Conservation (phyloP, 2,329 filamentous ascomycete genomes). For the Phoma sp. region DNA sequence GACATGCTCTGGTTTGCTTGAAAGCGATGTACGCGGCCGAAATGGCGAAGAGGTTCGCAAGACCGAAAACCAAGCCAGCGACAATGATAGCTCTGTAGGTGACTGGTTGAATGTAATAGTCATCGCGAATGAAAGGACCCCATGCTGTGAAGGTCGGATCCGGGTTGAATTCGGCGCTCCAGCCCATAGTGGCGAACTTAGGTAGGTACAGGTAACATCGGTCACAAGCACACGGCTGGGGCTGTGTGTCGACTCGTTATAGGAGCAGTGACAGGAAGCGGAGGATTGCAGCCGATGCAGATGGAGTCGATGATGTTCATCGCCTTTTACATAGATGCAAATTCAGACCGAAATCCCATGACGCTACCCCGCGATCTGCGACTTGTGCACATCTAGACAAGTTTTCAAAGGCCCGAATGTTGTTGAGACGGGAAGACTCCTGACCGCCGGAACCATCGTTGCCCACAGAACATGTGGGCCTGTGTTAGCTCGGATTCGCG, state of each 20-base stretch:
- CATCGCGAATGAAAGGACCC: conserved; percentile 35
- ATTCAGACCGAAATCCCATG: background rate
- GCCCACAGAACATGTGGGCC: background rate
- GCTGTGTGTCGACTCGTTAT: too few species aligned
- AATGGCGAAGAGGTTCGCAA: conserved; percentile 30
- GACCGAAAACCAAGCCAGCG: conserved; percentile 27
- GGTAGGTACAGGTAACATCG: background rate
- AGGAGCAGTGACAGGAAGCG: background rate
- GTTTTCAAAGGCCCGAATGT: background rate
- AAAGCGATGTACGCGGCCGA: conserved; percentile 41
- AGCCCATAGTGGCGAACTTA: conserved; percentile 6
- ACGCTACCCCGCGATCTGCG: conserved; percentile 10
- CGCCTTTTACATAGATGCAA: background rate
- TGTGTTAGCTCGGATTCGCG: background rate
- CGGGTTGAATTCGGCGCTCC: conserved; percentile 22
- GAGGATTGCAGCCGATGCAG: background rate
- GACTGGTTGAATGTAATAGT: conserved; percentile 27
- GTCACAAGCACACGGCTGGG: background rate
- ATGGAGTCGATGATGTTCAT: background rate
- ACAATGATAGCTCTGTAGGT: conserved; percentile 28
- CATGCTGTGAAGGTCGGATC: conserved; percentile 30
- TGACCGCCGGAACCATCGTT: background rate
- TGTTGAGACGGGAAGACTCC: conserved; percentile 5
- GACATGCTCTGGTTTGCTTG: conserved; percentile 32
- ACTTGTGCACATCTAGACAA: conserved; percentile 1